Base-by-base conservation (phyloP, 192 early-diverging fungal genomes). In the Coemansia sp. region DNA sequence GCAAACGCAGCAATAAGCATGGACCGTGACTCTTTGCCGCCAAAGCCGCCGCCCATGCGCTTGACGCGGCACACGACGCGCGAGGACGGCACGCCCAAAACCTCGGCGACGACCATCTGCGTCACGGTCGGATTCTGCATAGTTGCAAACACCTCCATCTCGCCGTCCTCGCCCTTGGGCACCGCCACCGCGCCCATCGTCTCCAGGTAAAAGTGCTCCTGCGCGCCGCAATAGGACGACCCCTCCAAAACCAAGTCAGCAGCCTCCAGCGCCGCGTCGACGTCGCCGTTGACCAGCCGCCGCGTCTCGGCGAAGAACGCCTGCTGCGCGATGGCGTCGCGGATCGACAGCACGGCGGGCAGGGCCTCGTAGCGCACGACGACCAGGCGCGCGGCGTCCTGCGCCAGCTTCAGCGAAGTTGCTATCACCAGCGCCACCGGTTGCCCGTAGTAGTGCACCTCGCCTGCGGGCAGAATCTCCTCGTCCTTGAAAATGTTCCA, bases 191-290 rank as follows among this genome's bases (percentile, higher is more conserved):
- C 79, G 8, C 77, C 87, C 31, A 93, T 77, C 10, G 94, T 92
- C 73, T 96, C 94, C 45, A 96, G 82, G 68, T 96, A 96, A 65
- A 96, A 96, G 68, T 96, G 94, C 72, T 96, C 94, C 73, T 92
- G 89, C 15, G 76, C 79, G 51, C 76, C 84, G 27, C 87, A 71
- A 60, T 81, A 84, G 46, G 79, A 81, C 65, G 74, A 70, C 57
- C 90, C 90, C 67, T 84, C 79, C 53, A 90, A 70, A 35, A 89
- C 69, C 56, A 68, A 53, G 67, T 86, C 84, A 22, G 86, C 77
- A 40, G 51, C 64, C 12, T 75, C 72, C 19, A 91, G 70, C 7
- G 74, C 85, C 1, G 83, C 68, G 35, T 86, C 88, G 37, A 89
- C 87, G 67, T 89, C 86, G 58, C 94, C 94, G 64, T 84, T 82